Evolutionary conservation across 2,329 filamentous ascomycete species (phyloP), one percentile per base, ranked within the genome.

Genomic region (Verticillium alfalfae): DNA sequence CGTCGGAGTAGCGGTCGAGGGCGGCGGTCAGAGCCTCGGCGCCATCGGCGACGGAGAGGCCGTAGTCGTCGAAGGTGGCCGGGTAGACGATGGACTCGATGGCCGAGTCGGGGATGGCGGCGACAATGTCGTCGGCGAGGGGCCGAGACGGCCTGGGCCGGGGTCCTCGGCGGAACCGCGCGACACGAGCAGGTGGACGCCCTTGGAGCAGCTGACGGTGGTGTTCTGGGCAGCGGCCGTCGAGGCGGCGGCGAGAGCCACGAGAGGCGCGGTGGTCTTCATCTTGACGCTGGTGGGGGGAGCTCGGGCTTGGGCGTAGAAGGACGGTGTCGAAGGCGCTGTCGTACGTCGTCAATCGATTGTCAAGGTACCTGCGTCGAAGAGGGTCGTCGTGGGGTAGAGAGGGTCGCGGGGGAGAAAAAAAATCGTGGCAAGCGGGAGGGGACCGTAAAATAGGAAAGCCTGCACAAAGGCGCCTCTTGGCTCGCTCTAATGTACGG

Each of bases 171-270:
- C 62, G 18, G 74, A 77, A 55, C 76, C 77, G 49, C 77, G 73
- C 15, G 76, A 73, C 59, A 75, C 74, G 61, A 79, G 67, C 59
- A 79, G 69, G 70, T 78, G 74, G 34, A 78, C 67, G 56, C 76
- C 75, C 45, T 70, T 65, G 49, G 70, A 69, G 69, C 76, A 79
- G 58, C 62, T 62, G 62, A 37, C 57, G 0, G 64, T 63, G 54
- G 64, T 67, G 54, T 69, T 64, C 34, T 66, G 67, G 58, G 66
- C 56, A 8, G 67, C 66, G 36, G 67, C 68, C 59, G 67, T 68
- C 52, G 71, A 36, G 13, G 71, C 62, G 18, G 70, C 68, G 55
- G 69, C 39, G 34, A 70, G 57, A 31, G 65, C 45, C 22, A 61
- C 16, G 45, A 45, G 39, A 34, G 41, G n/a, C 9, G 45, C 18